Base-by-base conservation (phyloP, 352 stramenopile genomes). In the Phytophthora fragariae region DNA sequence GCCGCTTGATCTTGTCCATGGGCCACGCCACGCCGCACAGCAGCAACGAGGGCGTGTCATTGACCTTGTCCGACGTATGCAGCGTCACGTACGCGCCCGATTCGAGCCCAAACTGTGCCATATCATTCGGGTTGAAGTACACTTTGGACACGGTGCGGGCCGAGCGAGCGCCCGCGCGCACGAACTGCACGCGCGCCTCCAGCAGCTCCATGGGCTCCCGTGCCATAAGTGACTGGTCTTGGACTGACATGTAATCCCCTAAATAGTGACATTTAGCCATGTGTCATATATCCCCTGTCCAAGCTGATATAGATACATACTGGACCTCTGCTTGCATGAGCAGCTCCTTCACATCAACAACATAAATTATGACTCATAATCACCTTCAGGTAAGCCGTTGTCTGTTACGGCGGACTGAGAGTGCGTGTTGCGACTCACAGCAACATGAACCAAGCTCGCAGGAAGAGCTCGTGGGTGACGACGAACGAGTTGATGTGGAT, bases 1-100 rank as follows among this genome's bases (percentile, higher is more conserved):
- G 76, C 17, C 81, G 82, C 69, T 90, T 89, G 75, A 93, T 83
- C 56, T 89, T 93, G 59, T 93, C 82, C 65, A 93, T 87, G 11
- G 85, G 85, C 83, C 85, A 91, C 54, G 82, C 86, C 56, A 93
- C 33, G 9, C 87, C 86, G 46, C 85, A 91, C 24, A 93, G 58
- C 41, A 95, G 53, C 33, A 92, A 74, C 31, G 66, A 62, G 0
- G 19, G n/a, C 10, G 52, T 19, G 3, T 62, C 64, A 46, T 56
- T 47, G 2, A 17, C 44, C 21, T 60, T 61, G 4, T 49, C 46
- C 37, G 66, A 41, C 10, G 62, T 64, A 14, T 56, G 61, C 14
- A 92, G 65, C 35, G 72, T 68, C 60, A 93, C 77, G 47, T 70
- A 57, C 8, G 61, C 56, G 24, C 87, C 87, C 0, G 85, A 79